Percentiles rank a stretch among this genome's conserved stretches.
Evolutionary conservation across 2,329 filamentous ascomycete genomes (phyloP).

Genomic region (Botrytis byssoidea): DNA sequence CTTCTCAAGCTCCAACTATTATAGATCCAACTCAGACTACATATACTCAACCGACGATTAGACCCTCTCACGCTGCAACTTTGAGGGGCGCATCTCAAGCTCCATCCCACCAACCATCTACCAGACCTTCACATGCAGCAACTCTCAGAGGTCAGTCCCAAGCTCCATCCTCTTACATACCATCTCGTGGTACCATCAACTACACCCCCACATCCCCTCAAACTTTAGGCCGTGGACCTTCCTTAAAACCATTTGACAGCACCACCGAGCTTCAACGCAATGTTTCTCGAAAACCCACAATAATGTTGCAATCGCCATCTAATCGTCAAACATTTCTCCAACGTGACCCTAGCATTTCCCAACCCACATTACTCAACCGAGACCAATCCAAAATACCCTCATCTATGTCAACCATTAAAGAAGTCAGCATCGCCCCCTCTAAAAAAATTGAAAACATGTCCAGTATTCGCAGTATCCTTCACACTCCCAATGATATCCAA

Average conservation of each 20-base stretch:
- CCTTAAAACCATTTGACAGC: background rate
- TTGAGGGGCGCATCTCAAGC: background rate
- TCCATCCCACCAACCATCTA: background rate
- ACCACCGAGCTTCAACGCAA: conserved; percentile 2
- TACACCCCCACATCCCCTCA: background rate
- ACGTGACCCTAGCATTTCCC: background rate
- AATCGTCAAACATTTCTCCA: background rate
- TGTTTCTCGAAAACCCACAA: background rate
- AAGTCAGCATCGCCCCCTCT: background rate
- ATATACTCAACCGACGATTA: background rate
- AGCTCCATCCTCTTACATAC: background rate
- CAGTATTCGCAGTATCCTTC: background rate
- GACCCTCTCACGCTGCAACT: background rate
- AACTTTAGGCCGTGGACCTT: background rate
- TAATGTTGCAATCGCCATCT: background rate
- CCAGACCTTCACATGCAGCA: background rate
- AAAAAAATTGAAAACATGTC: background rate
- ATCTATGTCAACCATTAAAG: background rate
- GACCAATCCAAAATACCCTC: background rate
- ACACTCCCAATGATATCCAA: conserved; percentile 1
- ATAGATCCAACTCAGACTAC: background rate
- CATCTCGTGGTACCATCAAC: background rate
- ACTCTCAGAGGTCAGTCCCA: background rate
- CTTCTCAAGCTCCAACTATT: background rate
- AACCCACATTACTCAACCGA: background rate